These are phyloP conservation scores for Pulveroboletus sp. DNA, from an alignment of 768 basidiomycete species.

Conservation along the genomic window DNA sequence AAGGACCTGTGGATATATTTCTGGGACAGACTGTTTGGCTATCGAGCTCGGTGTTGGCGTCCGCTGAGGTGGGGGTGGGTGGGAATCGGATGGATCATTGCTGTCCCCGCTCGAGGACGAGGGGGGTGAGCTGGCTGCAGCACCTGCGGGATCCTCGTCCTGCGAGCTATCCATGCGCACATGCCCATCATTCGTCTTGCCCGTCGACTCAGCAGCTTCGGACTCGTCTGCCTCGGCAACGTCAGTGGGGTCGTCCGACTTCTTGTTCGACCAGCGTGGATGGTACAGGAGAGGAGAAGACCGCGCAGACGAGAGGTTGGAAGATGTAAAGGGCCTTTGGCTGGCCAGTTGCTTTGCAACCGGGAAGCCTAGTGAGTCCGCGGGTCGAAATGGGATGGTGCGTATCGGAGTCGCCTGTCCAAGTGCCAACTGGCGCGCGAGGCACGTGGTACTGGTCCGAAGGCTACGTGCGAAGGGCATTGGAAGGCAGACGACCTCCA, in stretches of 20 bases:
- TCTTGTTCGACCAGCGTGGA: constrained; percentile 41
- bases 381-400: constrained; percentile 10
- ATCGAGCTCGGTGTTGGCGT: constrained; percentile 48
- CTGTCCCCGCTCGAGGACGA: constrained; percentile 39
- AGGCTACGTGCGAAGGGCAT: constrained; percentile 24
- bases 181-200: constrained; percentile 13
- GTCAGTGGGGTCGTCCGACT: constrained; percentile 19
- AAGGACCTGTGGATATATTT: constrained; percentile 88
- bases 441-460: constrained; percentile 10
- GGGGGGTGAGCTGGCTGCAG: constrained; percentile 30
- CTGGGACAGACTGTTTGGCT: constrained; percentile 84
- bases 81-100: constrained; percentile 36
- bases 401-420: constrained; percentile 6
- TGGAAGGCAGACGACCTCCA: constrained; percentile 16
- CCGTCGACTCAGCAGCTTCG: constrained; percentile 21
- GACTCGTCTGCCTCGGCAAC: constrained; percentile 22
- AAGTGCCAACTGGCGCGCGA: constrained; percentile 10
- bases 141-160: constrained; percentile 31
- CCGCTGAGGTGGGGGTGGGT: constrained; percentile 35
- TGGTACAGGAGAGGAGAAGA: constrained; percentile 29
- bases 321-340: constrained; percentile 27
- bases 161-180: constrained; percentile 23
- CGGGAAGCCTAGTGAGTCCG: neutral
- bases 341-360: constrained; percentile 5
- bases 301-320: constrained; percentile 18